Evolutionary conservation across 805 yeast genomes (phyloP).

Genomic region (Torulaspora gathmanii): DNA sequence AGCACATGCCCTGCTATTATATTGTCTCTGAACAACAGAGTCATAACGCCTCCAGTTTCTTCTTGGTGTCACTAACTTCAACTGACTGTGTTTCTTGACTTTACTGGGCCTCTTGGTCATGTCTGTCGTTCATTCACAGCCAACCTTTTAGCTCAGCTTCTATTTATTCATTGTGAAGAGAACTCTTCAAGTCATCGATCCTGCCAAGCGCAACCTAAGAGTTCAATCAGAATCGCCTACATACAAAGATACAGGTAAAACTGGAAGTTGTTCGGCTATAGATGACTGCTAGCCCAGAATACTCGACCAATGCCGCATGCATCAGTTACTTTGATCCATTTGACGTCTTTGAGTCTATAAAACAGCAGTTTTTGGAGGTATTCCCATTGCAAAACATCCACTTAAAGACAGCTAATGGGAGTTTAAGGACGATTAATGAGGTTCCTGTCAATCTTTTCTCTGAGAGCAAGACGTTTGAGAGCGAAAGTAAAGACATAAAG

Average conservation of each 20-base stretch:
- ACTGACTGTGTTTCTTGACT: not conserved
- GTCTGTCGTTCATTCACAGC: not conserved
- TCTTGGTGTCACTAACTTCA: conserved; percentile 20
- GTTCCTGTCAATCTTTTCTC: conserved; percentile 24
- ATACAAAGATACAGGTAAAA: not conserved
- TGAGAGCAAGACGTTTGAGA: conserved; percentile 15
- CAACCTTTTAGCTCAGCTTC: not conserved
- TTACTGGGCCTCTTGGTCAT: not conserved
- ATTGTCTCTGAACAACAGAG: conserved; percentile 8
- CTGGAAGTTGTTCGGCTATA: not conserved
- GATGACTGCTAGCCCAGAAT: not conserved
- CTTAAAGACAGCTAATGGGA: conserved; percentile 31
- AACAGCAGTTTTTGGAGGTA: conserved; percentile 27
- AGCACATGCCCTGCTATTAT: not conserved
- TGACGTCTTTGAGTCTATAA: conserved; percentile 30
- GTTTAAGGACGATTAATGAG: conserved; percentile 23
- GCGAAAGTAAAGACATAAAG: conserved; percentile 13
- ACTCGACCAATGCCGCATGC: conserved; percentile 7
- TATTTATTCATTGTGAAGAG: not conserved
- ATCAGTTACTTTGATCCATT: conserved; percentile 37
- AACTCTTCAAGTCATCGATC: not conserved
- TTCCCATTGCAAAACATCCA: conserved; percentile 33
- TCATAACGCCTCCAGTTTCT: conserved; percentile 21
- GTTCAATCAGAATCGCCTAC: not conserved
- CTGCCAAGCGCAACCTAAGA: not conserved